Conservation (phyloP, 257 asterid genomes). For the Schizonepeta tenuifolia region DNA sequence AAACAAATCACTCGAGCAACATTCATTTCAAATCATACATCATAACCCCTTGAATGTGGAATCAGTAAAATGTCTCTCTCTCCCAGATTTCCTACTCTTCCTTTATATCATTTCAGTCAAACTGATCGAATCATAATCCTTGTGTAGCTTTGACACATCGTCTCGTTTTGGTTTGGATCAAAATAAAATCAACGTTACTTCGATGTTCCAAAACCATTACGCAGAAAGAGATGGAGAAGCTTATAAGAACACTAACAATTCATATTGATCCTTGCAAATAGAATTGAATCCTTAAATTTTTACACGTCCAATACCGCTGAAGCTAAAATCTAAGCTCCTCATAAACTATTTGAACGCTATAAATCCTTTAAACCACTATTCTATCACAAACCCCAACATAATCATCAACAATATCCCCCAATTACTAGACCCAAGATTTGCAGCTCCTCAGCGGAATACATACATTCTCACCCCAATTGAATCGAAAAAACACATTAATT, state of each 20-base stretch:
- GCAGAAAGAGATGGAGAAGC: neutral
- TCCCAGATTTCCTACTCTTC: too few species aligned
- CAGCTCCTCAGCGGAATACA: neutral
- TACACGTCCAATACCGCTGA: neutral
- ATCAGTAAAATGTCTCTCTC: neutral
- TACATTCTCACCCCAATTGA: neutral
- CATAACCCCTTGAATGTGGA: neutral
- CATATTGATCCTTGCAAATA: neutral
- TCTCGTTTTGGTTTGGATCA: conserved; percentile 14
- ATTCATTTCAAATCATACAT: neutral
- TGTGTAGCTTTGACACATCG: neutral
- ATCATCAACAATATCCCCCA: neutral
- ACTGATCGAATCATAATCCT: conserved; percentile 3
- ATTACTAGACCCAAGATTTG: neutral
- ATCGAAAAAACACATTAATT: neutral
- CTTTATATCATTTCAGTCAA: neutral
- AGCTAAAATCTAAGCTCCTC: neutral
- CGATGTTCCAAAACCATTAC: neutral
- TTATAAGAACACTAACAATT: neutral
- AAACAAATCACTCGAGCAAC: neutral
- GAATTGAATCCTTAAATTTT: neutral
- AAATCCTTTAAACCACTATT: neutral
- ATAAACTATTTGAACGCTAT: neutral
- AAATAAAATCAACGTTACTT: conserved; percentile 9
- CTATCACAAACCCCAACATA: conserved; percentile 13